Percentiles rank a stretch among this genome's conserved stretches.
These are phyloP conservation scores for Tuctoria greenei DNA, from an alignment of 176 grass and related monocot genomes.

Conservation along the genomic window DNA sequence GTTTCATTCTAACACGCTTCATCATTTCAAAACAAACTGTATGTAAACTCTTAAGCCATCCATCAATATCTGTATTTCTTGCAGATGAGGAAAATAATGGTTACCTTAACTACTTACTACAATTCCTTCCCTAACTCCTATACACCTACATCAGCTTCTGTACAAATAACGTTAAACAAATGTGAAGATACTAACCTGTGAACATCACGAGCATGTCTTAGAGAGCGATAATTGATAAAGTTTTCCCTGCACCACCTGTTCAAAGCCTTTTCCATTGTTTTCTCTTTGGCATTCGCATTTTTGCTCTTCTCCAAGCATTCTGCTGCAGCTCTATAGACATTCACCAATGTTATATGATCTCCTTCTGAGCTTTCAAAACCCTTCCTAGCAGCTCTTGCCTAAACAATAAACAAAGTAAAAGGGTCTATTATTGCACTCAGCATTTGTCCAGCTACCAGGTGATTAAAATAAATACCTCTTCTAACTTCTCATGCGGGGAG, in stretches of 20 bases:
- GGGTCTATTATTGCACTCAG: background rate
- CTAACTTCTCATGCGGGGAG: conserved; percentile 75
- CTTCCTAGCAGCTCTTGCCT: conserved; percentile 93
- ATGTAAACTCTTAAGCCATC: background rate
- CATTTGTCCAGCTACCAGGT: background rate
- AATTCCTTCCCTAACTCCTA: too few relatives aligned
- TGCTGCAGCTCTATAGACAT: conserved; percentile 66
- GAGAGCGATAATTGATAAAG: conserved; percentile 79
- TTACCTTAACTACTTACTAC: background rate
- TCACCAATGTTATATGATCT: conserved; percentile 85
- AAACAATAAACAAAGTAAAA: conserved; percentile 20
- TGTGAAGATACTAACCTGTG: conserved; percentile 59
- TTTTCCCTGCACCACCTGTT: conserved; percentile 93
- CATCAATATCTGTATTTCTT: background rate
- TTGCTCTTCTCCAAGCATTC: conserved; percentile 86
- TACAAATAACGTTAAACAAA: background rate
- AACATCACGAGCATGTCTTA: conserved; percentile 74
- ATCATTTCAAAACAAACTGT: background rate
- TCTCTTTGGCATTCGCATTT: conserved; percentile 76
- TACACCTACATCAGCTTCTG: background rate
- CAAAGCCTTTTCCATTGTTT: conserved; percentile 80
- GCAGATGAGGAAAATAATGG: background rate
- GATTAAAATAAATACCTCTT: conserved; percentile 65
- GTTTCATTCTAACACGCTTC: background rate
- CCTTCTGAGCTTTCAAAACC: conserved; percentile 80